phyloP scores from a whole-genome alignment of 2,329 filamentous ascomycete species.

The Aspergillus melleus region DNA sequence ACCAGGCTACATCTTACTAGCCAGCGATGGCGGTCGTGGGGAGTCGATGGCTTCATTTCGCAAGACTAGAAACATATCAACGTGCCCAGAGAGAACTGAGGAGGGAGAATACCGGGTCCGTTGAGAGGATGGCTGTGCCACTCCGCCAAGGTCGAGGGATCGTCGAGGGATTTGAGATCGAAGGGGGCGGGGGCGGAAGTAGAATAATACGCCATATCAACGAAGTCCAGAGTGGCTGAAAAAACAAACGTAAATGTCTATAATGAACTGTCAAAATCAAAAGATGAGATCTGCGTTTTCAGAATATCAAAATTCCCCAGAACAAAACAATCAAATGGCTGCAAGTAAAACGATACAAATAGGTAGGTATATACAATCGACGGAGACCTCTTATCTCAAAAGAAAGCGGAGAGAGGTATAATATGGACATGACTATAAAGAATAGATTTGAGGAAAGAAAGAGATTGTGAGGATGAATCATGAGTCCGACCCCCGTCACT shows the following conservation, averaged over 20 bases:
- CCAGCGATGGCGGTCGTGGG: conserved; percentile 50
- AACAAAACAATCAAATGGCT: not conserved
- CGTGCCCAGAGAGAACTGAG: too few species aligned
- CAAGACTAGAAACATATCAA: too few species aligned
- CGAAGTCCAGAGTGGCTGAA: conserved; percentile 45
- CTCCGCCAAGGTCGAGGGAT: conserved; percentile 48
- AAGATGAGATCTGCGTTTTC: not conserved
- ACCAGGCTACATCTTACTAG: conserved; percentile 52
- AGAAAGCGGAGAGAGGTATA: conserved; percentile 8
- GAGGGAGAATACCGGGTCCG: conserved; percentile 34
- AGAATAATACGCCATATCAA: conserved; percentile 53
- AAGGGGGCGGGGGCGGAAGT: conserved; percentile 20
- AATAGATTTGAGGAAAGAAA: not conserved
- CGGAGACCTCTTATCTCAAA: not conserved
- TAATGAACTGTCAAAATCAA: not conserved
- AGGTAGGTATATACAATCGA: conserved; percentile 20
- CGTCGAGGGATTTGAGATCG: conserved; percentile 33
- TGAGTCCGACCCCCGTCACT: conserved; percentile 10
- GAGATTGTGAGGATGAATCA: conserved; percentile 3
- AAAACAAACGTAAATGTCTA: not conserved
- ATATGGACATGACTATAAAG: conserved; percentile 5
- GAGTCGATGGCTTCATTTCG: conserved; percentile 38
- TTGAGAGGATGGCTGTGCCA: conserved; percentile 52
- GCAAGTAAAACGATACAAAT: not conserved
- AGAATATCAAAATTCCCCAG: not conserved